A percentile compares a stretch with the other conserved stretches of the same genome.
These are phyloP conservation scores for Candida tibetensis DNA, from an alignment of 805 yeast species.

Conservation along the genomic window DNA sequence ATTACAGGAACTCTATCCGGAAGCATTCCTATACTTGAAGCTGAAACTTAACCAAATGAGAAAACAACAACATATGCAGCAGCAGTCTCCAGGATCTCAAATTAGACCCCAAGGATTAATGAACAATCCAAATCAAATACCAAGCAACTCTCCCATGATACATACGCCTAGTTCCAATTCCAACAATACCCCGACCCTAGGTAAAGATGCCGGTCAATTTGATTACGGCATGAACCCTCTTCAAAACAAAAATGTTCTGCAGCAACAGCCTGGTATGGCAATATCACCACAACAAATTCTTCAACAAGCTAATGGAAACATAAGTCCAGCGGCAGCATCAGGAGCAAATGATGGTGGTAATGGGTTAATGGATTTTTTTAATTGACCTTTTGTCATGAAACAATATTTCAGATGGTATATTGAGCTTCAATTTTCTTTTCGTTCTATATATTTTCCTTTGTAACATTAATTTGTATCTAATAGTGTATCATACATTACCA, in stretches of 20 bases:
- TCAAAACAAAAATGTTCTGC: slow-evolving; percentile 4
- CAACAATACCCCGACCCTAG: slow-evolving; percentile 9
- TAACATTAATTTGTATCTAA: not conserved
- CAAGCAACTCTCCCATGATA: slow-evolving; percentile 9
- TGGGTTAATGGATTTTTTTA: slow-evolving; percentile 29
- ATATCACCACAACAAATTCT: slow-evolving; percentile 41
- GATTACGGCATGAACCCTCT: not conserved
- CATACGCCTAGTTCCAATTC: slow-evolving; percentile 9
- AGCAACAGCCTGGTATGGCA: slow-evolving; percentile 12
- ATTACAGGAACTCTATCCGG: slow-evolving; percentile 51
- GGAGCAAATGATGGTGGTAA: slow-evolving; percentile 9
- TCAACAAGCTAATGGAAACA: slow-evolving; percentile 27
- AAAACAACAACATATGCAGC: slow-evolving; percentile 24
- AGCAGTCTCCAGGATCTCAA: slow-evolving; percentile 7
- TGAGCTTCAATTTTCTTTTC: too few species aligned
- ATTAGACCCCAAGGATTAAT: slow-evolving; percentile 1
- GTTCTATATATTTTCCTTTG: too few species aligned
- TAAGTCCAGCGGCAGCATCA: too few species aligned
- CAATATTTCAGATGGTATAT: too few species aligned
- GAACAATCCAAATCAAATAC: slow-evolving; percentile 8
- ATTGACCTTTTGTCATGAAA: too few species aligned
- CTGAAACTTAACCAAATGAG: slow-evolving; percentile 39
- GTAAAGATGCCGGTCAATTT: slow-evolving; percentile 6
- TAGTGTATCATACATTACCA: slow-evolving; percentile 3
- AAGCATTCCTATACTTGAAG: slow-evolving; percentile 45